Base-by-base conservation (phyloP, 192 early-diverging fungal species). In the Coemansia biformis region DNA sequence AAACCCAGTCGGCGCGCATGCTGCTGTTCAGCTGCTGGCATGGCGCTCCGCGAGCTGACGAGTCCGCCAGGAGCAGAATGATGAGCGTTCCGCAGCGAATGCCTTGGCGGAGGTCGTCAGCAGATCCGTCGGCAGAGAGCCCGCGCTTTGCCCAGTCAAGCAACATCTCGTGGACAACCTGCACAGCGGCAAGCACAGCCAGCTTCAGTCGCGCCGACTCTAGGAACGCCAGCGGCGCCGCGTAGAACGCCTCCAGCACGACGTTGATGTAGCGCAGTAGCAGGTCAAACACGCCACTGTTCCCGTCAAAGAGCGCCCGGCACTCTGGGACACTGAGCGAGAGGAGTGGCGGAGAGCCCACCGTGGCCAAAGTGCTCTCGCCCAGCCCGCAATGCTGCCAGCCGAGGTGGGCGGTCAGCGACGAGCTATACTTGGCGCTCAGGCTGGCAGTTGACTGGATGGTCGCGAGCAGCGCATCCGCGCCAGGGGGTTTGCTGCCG, bases 271-370 rank as follows among this genome's bases (percentile, higher is more conserved):
- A 66, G 12, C 58, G 54, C 11, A 50, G 21, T 15, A 73, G 42
- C 50, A 66, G 18, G n/a, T 73, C 70, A 15, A 73, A 31, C 5
- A 38, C 32, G 39, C 54, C 55, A 6, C 21, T 4, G 16, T 73
- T 72, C 14, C 16, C 63, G 4, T 19, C 34, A 16, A 65, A 22
- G 1, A 47, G 10, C 38, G 17, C 30, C 12, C 31, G 31, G 26
- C 58, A 73, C 24, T 55, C 46, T 30, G 9, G 17, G 14, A 29
- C 17, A 6, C 34, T 24, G 16, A 38, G 30, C 13, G 41, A 51
- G n/a, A n/a, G n/a, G n/a, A n/a, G n/a, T n/a, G n/a, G n/a, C n/a
- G n/a, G n/a, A n/a, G n/a, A n/a, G n/a, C n/a, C n/a, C n/a, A n/a
- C n/a, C n/a, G n/a, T n/a, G n/a, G n/a, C n/a, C 29, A 10, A 8